Conservation (phyloP, 495 filamentous ascomycete species). For the Pyrenula aspistea region DNA sequence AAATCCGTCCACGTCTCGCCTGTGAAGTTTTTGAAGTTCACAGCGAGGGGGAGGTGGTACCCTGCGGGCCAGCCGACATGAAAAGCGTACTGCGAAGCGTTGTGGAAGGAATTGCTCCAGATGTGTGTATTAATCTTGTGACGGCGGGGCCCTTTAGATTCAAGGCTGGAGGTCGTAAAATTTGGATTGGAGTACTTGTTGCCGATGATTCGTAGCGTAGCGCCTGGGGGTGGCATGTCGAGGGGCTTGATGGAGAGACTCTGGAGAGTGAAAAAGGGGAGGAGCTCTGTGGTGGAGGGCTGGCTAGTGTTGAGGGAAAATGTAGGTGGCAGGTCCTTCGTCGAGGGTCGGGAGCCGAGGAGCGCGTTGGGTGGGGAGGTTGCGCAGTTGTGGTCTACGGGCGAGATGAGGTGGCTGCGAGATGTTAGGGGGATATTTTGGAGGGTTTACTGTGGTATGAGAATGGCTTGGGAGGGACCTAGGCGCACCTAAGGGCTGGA, state of each 20-base stretch:
- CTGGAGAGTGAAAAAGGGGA: conserved; percentile 7
- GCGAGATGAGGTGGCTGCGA: conserved; percentile 1
- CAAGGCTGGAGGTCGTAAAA: conserved; percentile 3
- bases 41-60: conserved; percentile 8
- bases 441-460: conserved; percentile 16
- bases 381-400: conserved; percentile 12
- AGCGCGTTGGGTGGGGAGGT: conserved; percentile 18
- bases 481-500: conserved; percentile 3
- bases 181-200: too few relatives aligned
- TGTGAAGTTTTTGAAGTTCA: conserved; percentile 14
- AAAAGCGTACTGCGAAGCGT: conserved; percentile 4
- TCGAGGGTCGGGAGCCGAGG: conserved; percentile 13
- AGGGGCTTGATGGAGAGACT: conserved; percentile 19
- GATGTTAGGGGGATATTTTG: conserved; percentile 5
- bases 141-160: too few relatives aligned
- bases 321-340: conserved; percentile 2
- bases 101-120: background rate
- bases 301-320: conserved; percentile 1
- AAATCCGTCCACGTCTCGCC: conserved; percentile 12
- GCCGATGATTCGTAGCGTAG: conserved; percentile 9
- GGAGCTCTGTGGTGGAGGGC: background rate
- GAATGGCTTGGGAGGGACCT: conserved; percentile 6
- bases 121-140: background rate
- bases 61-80: conserved; percentile 4
- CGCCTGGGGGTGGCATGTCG: conserved; percentile 11